Base-by-base conservation (phyloP, 345 rosid genomes). In the Cochlearia excelsa region DNA sequence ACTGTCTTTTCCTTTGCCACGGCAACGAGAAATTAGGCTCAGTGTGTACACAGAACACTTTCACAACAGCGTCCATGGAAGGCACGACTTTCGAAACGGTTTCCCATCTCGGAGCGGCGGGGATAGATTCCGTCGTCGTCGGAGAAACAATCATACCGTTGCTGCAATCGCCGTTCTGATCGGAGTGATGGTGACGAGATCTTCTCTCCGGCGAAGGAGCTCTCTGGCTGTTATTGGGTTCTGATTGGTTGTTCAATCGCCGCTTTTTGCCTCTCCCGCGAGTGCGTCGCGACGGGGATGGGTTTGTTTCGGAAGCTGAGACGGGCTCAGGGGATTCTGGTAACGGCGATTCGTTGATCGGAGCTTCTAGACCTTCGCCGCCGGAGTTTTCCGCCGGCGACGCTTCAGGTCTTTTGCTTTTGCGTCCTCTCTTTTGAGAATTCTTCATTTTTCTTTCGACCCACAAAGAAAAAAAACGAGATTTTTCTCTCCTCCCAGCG, bases 1-100 rank as follows among this genome's bases (percentile, higher is more conserved):
- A 91, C 78, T 91, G 96, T 28, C 92, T 64, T 65, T 91, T 87
- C 69, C 94, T 73, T 68, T 91, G 98, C 98, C 98, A 91, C 2
- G 96, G 88, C 3, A 85, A 74, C 5, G 96, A 91, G 75, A 82
- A 91, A 70, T 91, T 91, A 1, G 98, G 98, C 63, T 87, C 95
- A 4, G 98, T 84, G 35, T 87, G 98, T 30, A 85, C 96, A 27
- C 98, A 91, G 42, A 91, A 87, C 34, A 91, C 92, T 67, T 91
- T 91, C 41, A 91, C 98, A 4, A 88, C 98, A 27, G 98, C 84
- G 40, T 90, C 95, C 97, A 90, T 90, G 2, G 88, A 77, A 9
- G 91, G 91, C 5, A 81, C 79, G 31, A 78, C 96, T 66, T 83
- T 85, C 51, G 72, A 84, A 4, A 80, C 91, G 50, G 71, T 75